Evolutionary conservation across 495 filamentous ascomycete species (phyloP).

Genomic region (Articulospora tetracladia): DNA sequence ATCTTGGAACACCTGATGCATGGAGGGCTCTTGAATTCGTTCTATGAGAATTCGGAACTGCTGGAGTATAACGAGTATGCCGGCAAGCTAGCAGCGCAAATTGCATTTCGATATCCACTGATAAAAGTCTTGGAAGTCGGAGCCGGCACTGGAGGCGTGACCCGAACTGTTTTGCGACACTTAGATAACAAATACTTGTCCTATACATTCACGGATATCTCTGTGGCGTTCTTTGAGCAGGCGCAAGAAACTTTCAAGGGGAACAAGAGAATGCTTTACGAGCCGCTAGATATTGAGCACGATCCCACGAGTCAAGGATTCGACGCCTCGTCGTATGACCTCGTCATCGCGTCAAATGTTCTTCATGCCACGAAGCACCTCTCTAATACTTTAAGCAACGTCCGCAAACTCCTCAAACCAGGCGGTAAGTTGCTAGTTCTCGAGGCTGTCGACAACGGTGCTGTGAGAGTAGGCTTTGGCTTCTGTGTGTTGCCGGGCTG

Average conservation of each 20-base stretch:
- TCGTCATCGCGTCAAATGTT: constrained; percentile 41
- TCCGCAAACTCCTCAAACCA: constrained; percentile 43
- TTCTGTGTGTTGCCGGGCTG: constrained; percentile 44
- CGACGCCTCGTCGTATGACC: constrained; percentile 37
- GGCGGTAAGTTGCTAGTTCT: constrained; percentile 34
- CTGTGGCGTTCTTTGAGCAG: constrained; percentile 36
- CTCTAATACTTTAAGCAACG: constrained; percentile 35
- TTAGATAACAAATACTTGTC: constrained; percentile 26
- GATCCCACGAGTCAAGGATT: constrained; percentile 41
- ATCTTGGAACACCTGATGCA: constrained; percentile 38
- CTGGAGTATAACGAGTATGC: constrained; percentile 4
- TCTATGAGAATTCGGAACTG: constrained; percentile 27
- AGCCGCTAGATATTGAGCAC: constrained; percentile 40
- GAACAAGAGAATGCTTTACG: constrained; percentile 38
- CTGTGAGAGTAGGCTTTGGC: constrained; percentile 29
- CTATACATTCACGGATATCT: constrained; percentile 51
- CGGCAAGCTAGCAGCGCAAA: constrained; percentile 28
- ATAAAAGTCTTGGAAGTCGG: constrained; percentile 33
- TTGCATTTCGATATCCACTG: constrained; percentile 38
- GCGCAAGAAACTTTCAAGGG: constrained; percentile 40
- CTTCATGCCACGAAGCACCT: constrained; percentile 46
- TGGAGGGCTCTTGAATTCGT: constrained; percentile 33
- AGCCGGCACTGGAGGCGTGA: constrained; percentile 40
- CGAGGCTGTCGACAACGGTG: constrained; percentile 29
- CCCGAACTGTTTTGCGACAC: constrained; percentile 27